phyloP scores from a whole-genome alignment of 2,329 filamentous ascomycete species.

The Thelonectria rubi region DNA sequence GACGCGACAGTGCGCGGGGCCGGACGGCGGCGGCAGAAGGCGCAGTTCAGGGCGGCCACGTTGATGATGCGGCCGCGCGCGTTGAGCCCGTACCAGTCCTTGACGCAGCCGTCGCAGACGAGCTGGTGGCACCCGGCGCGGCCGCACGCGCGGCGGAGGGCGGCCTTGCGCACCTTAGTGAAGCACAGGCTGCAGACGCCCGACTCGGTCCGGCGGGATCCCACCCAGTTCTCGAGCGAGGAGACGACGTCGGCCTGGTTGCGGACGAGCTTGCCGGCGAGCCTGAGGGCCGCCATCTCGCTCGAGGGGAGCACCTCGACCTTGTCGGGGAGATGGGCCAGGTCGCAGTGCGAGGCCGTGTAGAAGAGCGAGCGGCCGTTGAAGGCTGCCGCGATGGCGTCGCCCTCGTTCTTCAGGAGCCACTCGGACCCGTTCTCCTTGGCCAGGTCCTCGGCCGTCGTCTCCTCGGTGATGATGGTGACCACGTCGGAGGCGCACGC shows the following conservation, averaged over 20 bases:
- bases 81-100: constrained; percentile 59
- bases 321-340: constrained; percentile 46
- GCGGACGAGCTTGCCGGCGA: constrained; percentile 53
- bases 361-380: constrained; percentile 52
- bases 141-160: constrained; percentile 55
- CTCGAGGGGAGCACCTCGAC: constrained; percentile 49
- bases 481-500: constrained; percentile 49
- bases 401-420: constrained; percentile 54
- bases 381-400: constrained; percentile 50
- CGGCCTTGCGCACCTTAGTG: constrained; percentile 45
- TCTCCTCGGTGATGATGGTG: constrained; percentile 51
- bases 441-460: constrained; percentile 48
- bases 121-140: constrained; percentile 54
- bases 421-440: constrained; percentile 54
- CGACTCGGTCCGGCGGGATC: constrained; percentile 49
- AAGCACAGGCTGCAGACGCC: constrained; percentile 59
- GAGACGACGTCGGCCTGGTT: constrained; percentile 50
- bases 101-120: constrained; percentile 53
- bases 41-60: constrained; percentile 57
- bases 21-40: constrained; percentile 59
- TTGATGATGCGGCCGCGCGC: constrained; percentile 55
- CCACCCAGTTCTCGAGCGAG: constrained; percentile 50
- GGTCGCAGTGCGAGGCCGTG: constrained; percentile 46
- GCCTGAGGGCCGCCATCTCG: constrained; percentile 38
- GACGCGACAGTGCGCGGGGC: constrained; percentile 48